phyloP scores from a whole-genome alignment of 192 early-diverging fungal genomes.

The Borealophlyctis nickersoniae region DNA sequence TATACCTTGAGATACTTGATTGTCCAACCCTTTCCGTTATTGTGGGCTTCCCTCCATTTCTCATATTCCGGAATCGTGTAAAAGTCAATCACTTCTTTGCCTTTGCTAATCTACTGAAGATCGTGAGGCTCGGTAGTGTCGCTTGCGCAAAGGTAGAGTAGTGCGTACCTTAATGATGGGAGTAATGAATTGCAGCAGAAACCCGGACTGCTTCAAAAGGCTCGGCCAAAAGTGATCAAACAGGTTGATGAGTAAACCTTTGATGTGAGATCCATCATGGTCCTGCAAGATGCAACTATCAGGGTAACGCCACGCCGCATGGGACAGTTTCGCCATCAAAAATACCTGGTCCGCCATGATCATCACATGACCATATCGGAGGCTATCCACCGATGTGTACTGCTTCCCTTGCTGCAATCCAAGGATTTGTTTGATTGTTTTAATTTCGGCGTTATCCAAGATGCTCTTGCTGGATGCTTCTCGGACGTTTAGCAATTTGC shows the following conservation, averaged over 20 bases:
- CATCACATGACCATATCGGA: slow-evolving; percentile 87
- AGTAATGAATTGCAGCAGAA: slow-evolving; percentile 86
- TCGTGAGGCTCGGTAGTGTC: neutral
- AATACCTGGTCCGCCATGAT: slow-evolving; percentile 78
- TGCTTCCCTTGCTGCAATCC: slow-evolving; percentile 72
- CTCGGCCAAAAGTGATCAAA: slow-evolving; percentile 84
- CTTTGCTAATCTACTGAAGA: slow-evolving; percentile 45
- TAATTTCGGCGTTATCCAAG: slow-evolving; percentile 73
- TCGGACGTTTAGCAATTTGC: slow-evolving; percentile 88
- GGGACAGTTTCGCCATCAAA: too few species aligned
- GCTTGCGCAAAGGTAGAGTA: neutral
- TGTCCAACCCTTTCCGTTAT: slow-evolving; percentile 65
- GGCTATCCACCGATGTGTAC: slow-evolving; percentile 63
- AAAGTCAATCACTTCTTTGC: slow-evolving; percentile 58
- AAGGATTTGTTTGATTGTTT: slow-evolving; percentile 77
- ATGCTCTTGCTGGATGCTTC: slow-evolving; percentile 65
- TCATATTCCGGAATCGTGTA: slow-evolving; percentile 85
- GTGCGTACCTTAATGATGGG: slow-evolving; percentile 74
- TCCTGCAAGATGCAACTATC: slow-evolving; percentile 71
- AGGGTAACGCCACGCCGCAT: too few species aligned
- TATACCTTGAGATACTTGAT: slow-evolving; percentile 82
- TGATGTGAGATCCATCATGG: slow-evolving; percentile 91
- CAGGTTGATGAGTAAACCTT: slow-evolving; percentile 86
- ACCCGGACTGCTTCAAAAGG: slow-evolving; percentile 73
- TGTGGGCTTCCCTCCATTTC: slow-evolving; percentile 57